These are phyloP conservation scores for Boletus rubescentipes DNA, from an alignment of 768 basidiomycete genomes.

Conservation along the genomic window DNA sequence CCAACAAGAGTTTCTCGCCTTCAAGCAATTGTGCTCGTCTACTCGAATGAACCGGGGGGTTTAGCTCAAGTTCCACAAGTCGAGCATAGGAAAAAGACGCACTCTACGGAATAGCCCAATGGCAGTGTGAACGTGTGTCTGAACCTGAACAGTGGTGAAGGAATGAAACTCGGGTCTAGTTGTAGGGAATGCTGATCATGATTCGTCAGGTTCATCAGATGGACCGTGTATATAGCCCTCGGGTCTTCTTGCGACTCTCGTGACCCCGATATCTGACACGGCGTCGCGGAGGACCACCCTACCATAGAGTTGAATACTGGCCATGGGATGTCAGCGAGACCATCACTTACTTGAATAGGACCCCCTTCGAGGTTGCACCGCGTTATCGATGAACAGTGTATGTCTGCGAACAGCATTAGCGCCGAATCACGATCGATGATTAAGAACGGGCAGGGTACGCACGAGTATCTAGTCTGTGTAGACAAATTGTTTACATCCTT, in stretches of 20 bases:
- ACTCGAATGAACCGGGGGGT: background rate
- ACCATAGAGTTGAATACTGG: too few relatives aligned
- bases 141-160: constrained; percentile 22
- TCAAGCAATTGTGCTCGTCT: constrained; percentile 43
- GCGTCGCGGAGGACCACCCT: too few relatives aligned
- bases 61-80: too few relatives aligned
- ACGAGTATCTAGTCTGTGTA: background rate
- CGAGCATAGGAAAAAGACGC: background rate
- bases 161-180: constrained; percentile 19
- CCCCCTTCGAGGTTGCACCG: too few relatives aligned
- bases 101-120: constrained; percentile 21
- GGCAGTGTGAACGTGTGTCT: constrained; percentile 18
- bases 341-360: too few relatives aligned
- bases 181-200: constrained; percentile 30
- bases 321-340: too few relatives aligned
- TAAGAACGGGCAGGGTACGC: too few relatives aligned
- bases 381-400: too few relatives aligned
- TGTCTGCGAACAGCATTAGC: too few relatives aligned
- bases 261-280: constrained; percentile 2
- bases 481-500: constrained; percentile 18
- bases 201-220: constrained; percentile 27
- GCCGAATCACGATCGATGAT: too few relatives aligned
- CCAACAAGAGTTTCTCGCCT: constrained; percentile 40
- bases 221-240: constrained; percentile 19
- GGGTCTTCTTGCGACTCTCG: constrained; percentile 18